phyloP scores from a whole-genome alignment of 495 filamentous ascomycete species.

The Trichocladium antarcticum region DNA sequence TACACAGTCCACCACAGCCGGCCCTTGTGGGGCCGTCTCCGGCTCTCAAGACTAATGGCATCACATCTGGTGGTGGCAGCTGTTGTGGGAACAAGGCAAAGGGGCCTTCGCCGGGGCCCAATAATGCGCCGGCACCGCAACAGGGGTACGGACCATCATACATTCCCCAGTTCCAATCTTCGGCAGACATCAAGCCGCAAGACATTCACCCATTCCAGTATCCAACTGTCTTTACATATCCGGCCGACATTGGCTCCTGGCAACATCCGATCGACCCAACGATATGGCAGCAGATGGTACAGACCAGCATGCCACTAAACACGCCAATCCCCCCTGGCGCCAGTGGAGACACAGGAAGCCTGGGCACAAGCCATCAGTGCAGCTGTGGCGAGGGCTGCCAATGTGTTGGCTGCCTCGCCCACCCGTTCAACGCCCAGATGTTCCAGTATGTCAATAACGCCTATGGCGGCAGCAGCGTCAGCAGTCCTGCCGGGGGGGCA shows the following conservation, averaged over 20 bases:
- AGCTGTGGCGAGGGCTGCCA: constrained; percentile 55
- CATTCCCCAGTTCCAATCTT: neutral
- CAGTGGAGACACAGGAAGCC: constrained; percentile 11
- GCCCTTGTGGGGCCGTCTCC: neutral
- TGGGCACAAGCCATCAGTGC: constrained; percentile 42
- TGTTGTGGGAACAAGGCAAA: constrained; percentile 8
- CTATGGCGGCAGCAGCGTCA: constrained; percentile 13
- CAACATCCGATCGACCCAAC: constrained; percentile 32
- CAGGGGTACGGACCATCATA: constrained; percentile 1
- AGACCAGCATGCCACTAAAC: constrained; percentile 10
- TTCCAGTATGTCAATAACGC: constrained; percentile 44
- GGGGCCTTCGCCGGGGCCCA: neutral
- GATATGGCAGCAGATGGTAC: constrained; percentile 27
- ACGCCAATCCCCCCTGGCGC: constrained; percentile 9
- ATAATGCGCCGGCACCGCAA: neutral
- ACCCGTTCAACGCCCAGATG: constrained; percentile 67
- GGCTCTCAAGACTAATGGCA: constrained; percentile 7
- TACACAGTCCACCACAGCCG: constrained; percentile 1
- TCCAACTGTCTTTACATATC: constrained; percentile 29
- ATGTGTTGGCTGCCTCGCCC: constrained; percentile 56
- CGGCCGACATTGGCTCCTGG: constrained; percentile 33
- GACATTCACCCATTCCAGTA: constrained; percentile 2
- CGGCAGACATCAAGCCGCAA: constrained; percentile 11
- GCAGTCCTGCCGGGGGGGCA: constrained; percentile 2
- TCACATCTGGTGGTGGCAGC: neutral